These are phyloP conservation scores for Phytophthora quininea DNA, from an alignment of 352 stramenopile species.

Conservation along the genomic window DNA sequence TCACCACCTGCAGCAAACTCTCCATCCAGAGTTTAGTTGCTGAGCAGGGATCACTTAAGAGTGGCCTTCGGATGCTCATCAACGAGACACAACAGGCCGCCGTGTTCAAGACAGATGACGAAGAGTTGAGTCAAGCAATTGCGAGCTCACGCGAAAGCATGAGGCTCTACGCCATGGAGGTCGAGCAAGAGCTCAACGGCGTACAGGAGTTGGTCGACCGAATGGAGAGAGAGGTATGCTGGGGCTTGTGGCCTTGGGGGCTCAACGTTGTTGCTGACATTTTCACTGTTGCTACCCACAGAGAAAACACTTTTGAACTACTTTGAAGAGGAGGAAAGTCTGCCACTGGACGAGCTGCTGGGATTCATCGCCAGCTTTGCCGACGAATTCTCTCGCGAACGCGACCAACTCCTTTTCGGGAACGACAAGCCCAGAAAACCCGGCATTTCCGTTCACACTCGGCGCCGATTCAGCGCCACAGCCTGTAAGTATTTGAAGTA, in stretches of 20 bases:
- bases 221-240: conserved; percentile 56
- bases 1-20: conserved; percentile 71
- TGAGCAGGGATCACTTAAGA: conserved; percentile 65
- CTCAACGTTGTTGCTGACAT: not conserved
- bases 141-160: conserved; percentile 43
- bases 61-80: conserved; percentile 58
- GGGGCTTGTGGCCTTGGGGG: not conserved
- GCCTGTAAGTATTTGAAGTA: conserved; percentile 23
- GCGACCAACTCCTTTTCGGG: conserved; percentile 46
- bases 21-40: conserved; percentile 59
- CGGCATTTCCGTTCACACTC: conserved; percentile 13
- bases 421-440: conserved; percentile 21
- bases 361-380: conserved; percentile 68
- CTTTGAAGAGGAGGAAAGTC: conserved; percentile 73
- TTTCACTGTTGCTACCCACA: conserved; percentile 21
- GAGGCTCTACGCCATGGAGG: conserved; percentile 60
- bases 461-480: conserved; percentile 27
- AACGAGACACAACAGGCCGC: conserved; percentile 54
- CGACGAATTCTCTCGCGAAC: conserved; percentile 61
- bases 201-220: conserved; percentile 52
- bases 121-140: conserved; percentile 27
- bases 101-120: conserved; percentile 39
- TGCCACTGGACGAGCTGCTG: conserved; percentile 73
- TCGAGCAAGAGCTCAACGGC: conserved; percentile 61
- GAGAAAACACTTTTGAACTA: conserved; percentile 75